These are phyloP conservation scores for Calycina herbarum DNA, from an alignment of 2,329 filamentous ascomycete species.

Conservation along the genomic window DNA sequence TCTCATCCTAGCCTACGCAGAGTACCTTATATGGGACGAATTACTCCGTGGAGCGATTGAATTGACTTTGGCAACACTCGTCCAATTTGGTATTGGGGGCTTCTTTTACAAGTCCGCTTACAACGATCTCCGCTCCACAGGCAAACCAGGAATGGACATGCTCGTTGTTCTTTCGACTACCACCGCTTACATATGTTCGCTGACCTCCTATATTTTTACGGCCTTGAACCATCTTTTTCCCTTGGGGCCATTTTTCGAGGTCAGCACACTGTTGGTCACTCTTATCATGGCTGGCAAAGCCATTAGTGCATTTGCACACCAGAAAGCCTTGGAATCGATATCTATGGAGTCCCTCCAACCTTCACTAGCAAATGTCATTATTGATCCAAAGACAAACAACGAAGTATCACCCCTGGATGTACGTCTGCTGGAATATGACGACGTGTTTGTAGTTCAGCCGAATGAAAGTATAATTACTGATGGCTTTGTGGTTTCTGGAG, in stretches of 20 bases:
- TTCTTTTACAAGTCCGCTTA: constrained; percentile 69
- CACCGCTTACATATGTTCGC: constrained; percentile 63
- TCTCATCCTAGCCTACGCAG: constrained; percentile 66
- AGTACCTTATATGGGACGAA: constrained; percentile 45
- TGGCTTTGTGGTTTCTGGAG: constrained; percentile 62
- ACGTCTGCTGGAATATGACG: constrained; percentile 68
- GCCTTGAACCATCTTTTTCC: constrained; percentile 44
- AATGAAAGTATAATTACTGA: constrained; percentile 66
- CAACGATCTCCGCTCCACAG: constrained; percentile 57
- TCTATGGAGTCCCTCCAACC: constrained; percentile 59
- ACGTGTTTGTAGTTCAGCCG: constrained; percentile 63
- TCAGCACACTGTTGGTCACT: constrained; percentile 60
- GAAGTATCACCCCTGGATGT: constrained; percentile 57
- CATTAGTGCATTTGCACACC: constrained; percentile 52
- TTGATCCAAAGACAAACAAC: constrained; percentile 42
- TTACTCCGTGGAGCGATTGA: constrained; percentile 47
- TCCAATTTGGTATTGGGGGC: constrained; percentile 61
- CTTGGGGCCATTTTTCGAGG: constrained; percentile 59
- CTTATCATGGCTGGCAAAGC: constrained; percentile 59
- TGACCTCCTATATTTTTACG: constrained; percentile 52
- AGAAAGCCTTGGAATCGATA: constrained; percentile 56
- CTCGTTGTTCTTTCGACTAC: constrained; percentile 66
- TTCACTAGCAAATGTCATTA: constrained; percentile 51
- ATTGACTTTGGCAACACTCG: constrained; percentile 66
- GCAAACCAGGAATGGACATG: constrained; percentile 67